Percentiles rank a stretch among this genome's conserved stretches.
Evolutionary conservation across 495 filamentous ascomycete species (phyloP).

Genomic region (Neurospora tetraspora): DNA sequence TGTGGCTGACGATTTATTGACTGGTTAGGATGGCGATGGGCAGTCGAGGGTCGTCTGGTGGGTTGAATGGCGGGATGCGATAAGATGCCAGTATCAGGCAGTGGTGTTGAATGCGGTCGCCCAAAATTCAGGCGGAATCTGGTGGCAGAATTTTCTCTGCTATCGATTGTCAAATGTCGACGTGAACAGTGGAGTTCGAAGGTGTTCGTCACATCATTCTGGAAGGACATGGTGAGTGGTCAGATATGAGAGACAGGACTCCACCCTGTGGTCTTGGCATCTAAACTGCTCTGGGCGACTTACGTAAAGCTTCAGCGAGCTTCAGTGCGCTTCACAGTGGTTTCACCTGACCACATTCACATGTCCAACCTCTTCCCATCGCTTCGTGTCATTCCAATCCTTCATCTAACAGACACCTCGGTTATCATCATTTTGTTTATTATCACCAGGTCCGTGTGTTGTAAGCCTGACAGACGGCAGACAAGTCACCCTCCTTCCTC

Average conservation of each 20-base stretch:
- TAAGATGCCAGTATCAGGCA: neutral
- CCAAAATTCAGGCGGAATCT: conserved; percentile 9
- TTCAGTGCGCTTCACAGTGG: neutral
- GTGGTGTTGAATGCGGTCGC: neutral
- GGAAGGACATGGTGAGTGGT: neutral
- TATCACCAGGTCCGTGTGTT: neutral
- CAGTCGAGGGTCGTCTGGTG: too few species aligned
- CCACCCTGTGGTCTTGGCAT: neutral
- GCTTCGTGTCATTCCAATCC: neutral
- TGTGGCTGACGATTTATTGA: neutral
- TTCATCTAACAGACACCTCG: neutral
- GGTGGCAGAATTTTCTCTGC: conserved; percentile 9
- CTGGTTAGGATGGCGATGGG: neutral
- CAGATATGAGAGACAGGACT: neutral
- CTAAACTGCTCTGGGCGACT: neutral
- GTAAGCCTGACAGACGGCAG: too few species aligned
- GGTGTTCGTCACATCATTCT: neutral
- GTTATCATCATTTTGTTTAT: neutral
- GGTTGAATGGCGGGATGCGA: neutral
- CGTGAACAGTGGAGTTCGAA: neutral
- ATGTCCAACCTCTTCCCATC: neutral
- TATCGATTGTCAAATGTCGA: neutral
- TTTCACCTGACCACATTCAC: neutral
- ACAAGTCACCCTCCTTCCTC: neutral
- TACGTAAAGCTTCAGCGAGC: neutral